Percentiles rank a stretch among this genome's conserved stretches.
Evolutionary conservation across 2,329 filamentous ascomycete genomes (phyloP).

Genomic region (Aspergillus sclerotialis): DNA sequence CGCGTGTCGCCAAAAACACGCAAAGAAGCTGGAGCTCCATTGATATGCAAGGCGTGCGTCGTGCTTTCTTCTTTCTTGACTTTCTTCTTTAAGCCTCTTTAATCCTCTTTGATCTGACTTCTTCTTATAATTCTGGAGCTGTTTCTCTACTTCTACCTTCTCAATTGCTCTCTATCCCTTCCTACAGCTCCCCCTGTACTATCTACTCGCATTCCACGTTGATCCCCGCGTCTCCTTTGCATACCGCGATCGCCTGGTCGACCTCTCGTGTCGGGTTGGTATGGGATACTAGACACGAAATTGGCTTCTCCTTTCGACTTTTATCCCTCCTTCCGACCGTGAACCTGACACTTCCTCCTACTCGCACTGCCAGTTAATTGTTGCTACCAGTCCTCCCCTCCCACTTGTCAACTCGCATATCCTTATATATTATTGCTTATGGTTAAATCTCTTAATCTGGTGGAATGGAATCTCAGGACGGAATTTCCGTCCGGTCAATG

Average conservation of each 20-base stretch:
- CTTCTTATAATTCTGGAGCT: slow-evolving; percentile 4
- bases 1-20: slow-evolving; percentile 26
- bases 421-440: slow-evolving; percentile 17
- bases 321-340: no score
- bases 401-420: background rate
- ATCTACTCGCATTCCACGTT: no score
- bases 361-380: background rate
- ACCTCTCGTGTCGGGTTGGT: background rate
- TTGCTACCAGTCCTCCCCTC: background rate
- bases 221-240: background rate
- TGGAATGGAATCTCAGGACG: slow-evolving; percentile 42
- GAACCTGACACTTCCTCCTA: no score
- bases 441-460: slow-evolving; percentile 19
- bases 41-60: slow-evolving; percentile 30
- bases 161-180: slow-evolving; percentile 9
- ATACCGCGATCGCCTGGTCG: background rate
- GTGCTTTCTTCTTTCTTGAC: slow-evolving; percentile 12
- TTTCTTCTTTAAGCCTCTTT: slow-evolving; percentile 9
- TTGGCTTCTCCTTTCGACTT: no score
- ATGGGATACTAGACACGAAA: background rate
- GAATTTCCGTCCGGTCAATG: slow-evolving; percentile 57
- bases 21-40: slow-evolving; percentile 9
- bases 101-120: no score
- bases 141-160: slow-evolving; percentile 6
- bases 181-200: no score